Evolutionary conservation across 768 basidiomycete species (phyloP), one percentile per base, ranked within the genome.

Genomic region (Leucosporidium creatinivorum): DNA sequence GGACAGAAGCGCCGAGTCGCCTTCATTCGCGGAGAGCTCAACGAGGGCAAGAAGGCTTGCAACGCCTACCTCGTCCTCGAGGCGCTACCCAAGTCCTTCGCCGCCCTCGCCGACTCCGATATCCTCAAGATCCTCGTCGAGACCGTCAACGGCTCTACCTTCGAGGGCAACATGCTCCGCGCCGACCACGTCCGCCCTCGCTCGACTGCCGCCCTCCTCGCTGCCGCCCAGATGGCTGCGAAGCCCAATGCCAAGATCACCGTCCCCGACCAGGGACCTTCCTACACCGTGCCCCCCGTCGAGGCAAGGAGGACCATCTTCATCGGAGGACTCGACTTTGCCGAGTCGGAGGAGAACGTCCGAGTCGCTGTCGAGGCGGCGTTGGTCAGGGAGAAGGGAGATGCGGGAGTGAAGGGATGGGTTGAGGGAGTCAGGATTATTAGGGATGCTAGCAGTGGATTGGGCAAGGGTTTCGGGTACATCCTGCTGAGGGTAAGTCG

Each of bases 401-500:
- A 62, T 36, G 48, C 66, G 17, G 75, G 61, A 1, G 74, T 65
- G 0, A 70, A 65, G 33, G 39, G 60, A 7, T 74, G 70, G 65
- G 74, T 75, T 21, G 68, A 75, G 66, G 61, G 62, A 23, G 91
- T 96, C n/a, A 84, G 94, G 52, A 85, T 96, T 73, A 83, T 96
- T 61, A 83, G 90, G 57, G 94, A 98, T 77, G 86, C 85, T 73
- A 91, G 89, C 66, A 96, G 91, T 1, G 91, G 92, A 73, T 83
- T 97, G 19, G 94, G 93, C 18, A 96, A 94, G 79, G 93, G 93
- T 7, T 93, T 97, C 77, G 91, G 89, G 15, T 96, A 97, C 75
- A 86, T 98, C 25, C 87, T 91, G 73, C 90, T 97, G 69, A 77
- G 81, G 64, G 94, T 94, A 77, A 68, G 87, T 81, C 28, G 15